Evolutionary conservation across 2,329 filamentous ascomycete species (phyloP).

Genomic region (Clathrospora elynae): DNA sequence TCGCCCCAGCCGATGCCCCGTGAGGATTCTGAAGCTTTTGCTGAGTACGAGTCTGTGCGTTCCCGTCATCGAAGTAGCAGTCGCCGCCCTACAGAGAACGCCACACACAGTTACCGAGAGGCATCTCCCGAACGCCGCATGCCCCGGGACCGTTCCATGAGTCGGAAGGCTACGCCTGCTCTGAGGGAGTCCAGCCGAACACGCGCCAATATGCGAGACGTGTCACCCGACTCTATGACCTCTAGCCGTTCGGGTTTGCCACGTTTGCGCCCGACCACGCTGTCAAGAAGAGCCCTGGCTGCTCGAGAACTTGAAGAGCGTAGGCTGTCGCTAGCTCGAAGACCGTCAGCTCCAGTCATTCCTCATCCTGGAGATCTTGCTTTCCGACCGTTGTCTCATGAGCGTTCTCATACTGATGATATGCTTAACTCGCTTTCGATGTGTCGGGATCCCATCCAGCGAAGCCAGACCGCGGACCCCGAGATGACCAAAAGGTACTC

Average conservation of each 20-base stretch:
- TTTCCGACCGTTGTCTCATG: conserved; percentile 40
- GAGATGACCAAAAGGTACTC: conserved; percentile 51
- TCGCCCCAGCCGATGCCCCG: conserved; percentile 78
- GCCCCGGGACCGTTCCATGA: conserved; percentile 45
- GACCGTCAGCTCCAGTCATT: conserved; percentile 79
- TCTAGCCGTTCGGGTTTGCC: conserved; percentile 40
- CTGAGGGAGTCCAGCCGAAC: conserved; percentile 42
- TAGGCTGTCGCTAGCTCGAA: conserved; percentile 74
- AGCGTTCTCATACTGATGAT: conserved; percentile 50
- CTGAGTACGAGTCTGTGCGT: conserved; percentile 65
- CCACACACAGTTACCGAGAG: conserved; percentile 51
- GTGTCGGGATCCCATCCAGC: conserved; percentile 50
- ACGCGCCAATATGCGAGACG: conserved; percentile 40
- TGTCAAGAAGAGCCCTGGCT: conserved; percentile 53
- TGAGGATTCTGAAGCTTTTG: conserved; percentile 60
- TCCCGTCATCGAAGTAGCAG: conserved; percentile 59
- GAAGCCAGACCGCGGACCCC: conserved; percentile 70
- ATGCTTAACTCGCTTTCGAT: conserved; percentile 44
- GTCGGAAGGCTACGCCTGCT: conserved; percentile 38
- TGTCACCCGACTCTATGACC: conserved; percentile 44
- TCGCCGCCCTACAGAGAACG: conserved; percentile 54
- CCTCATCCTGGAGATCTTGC: conserved; percentile 68
- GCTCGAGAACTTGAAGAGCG: conserved; percentile 88
- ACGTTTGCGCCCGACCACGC: conserved; percentile 31
- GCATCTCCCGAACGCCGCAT: conserved; percentile 52